A percentile compares a stretch with the other conserved stretches of the same genome.
phyloP scores from a whole-genome alignment of 371 early-diverging fungal species.

The Catenaria anguillulae region DNA sequence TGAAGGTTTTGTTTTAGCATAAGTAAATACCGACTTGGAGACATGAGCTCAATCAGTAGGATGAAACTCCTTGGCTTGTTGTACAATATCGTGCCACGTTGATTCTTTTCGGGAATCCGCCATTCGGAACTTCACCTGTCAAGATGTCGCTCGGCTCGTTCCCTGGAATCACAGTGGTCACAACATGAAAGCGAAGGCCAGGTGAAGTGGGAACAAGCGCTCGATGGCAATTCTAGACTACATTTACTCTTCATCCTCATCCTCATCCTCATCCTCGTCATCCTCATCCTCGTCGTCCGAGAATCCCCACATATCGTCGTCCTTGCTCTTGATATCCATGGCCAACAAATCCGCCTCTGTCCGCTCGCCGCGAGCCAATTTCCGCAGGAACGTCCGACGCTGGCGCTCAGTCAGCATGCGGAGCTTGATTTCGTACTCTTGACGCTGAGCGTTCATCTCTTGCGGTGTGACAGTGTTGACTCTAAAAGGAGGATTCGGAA shows the following conservation, averaged over 20 bases:
- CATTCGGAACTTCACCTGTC: too few relatives aligned
- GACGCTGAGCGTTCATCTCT: conserved; percentile 45
- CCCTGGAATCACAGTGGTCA: too few relatives aligned
- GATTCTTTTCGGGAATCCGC: too few relatives aligned
- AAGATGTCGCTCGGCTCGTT: too few relatives aligned
- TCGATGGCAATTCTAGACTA: too few relatives aligned
- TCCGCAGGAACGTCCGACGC: conserved; percentile 63
- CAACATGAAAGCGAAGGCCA: too few relatives aligned
- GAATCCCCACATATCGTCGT: conserved; percentile 14
- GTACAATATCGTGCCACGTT: too few relatives aligned
- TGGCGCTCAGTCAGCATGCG: conserved; percentile 67
- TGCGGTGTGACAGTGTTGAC: conserved; percentile 37
- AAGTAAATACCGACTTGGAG: too few relatives aligned
- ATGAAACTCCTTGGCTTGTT: too few relatives aligned
- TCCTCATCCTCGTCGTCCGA: conserved; percentile 10
- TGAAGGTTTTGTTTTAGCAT: too few relatives aligned
- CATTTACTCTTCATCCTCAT: conserved; percentile 18
- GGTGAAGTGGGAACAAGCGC: too few relatives aligned
- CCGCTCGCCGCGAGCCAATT: conserved; percentile 53
- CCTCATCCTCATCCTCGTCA: conserved; percentile 19
- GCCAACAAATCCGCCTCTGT: conserved; percentile 18
- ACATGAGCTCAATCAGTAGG: too few relatives aligned
- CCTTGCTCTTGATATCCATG: conserved; percentile 4
- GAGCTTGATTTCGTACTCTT: conserved; percentile 53
- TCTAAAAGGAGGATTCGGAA: conserved; percentile 9